Evolutionary conservation across 1,139 yeast genomes (phyloP).

Genomic region (Ogataea hybrid): DNA sequence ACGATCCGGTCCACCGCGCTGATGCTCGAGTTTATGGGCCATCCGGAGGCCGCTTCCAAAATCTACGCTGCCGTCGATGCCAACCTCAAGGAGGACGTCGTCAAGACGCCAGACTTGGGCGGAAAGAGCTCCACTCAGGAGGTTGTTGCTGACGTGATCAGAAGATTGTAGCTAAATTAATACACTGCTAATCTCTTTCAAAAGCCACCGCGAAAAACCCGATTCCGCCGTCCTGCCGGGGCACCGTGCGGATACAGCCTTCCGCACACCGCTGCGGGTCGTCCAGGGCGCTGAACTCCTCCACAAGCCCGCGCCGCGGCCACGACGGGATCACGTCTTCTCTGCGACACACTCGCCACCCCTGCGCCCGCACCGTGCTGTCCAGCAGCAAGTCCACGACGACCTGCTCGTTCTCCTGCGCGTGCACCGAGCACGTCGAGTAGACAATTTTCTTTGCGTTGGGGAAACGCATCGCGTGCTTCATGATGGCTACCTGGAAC

Average conservation of each 20-base stretch:
- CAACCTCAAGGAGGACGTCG: conserved; percentile 73
- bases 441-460: conserved; percentile 77
- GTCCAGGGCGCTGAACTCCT: conserved; percentile 56
- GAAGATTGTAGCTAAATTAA: conserved; percentile 37
- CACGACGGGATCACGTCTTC: conserved; percentile 72
- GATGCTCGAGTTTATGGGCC: conserved; percentile 96
- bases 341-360: conserved; percentile 73
- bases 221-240: conserved; percentile 91
- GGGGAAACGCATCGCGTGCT: conserved; percentile 85
- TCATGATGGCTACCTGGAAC: conserved; percentile 83
- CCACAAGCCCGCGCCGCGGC: conserved; percentile 78
- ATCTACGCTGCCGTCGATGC: conserved; percentile 95
- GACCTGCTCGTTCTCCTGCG: conserved; percentile 90
- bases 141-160: conserved; percentile 77
- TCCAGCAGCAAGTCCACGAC: conserved; percentile 75
- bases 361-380: conserved; percentile 52
- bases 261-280: conserved; percentile 62
- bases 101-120: conserved; percentile 94
- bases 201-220: conserved; percentile 95
- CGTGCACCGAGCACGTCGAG: conserved; percentile 93
- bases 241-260: conserved; percentile 82
- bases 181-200: conserved; percentile 34
- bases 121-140: conserved; percentile 84
- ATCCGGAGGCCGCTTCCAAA: conserved; percentile 83
- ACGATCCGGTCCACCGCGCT: conserved; percentile 96